Evolutionary conservation across 441 rosid genomes (phyloP).

Genomic region (Corymbia citriodora): DNA sequence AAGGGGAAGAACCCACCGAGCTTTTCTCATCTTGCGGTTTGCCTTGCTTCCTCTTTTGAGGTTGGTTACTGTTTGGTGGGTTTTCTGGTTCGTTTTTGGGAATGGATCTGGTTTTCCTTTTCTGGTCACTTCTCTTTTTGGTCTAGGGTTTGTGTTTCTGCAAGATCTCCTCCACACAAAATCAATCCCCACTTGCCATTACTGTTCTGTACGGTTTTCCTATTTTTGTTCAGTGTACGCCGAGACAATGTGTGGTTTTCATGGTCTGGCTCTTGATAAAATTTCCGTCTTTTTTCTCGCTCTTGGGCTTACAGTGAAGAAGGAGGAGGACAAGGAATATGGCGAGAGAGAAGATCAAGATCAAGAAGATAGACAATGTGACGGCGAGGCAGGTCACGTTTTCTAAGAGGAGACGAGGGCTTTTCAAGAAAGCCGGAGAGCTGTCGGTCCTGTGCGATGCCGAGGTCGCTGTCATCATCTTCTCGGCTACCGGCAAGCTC

Average conservation of each 20-base stretch:
- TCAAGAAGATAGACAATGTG: constrained; percentile 77
- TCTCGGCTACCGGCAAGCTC: constrained; percentile 63
- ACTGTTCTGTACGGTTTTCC: background rate
- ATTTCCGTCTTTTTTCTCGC: background rate
- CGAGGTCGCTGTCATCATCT: constrained; percentile 59
- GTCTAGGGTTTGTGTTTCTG: background rate
- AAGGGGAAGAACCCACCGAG: background rate
- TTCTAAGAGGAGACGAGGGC: constrained; percentile 75
- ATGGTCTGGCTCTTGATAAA: background rate
- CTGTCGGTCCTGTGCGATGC: constrained; percentile 73
- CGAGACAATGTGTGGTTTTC: background rate
- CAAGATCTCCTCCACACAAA: background rate
- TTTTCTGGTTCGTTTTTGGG: constrained; percentile 13
- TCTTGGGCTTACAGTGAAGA: background rate
- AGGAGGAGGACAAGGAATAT: constrained; percentile 12
- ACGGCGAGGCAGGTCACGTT: constrained; percentile 88
- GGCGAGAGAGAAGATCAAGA: constrained; percentile 93
- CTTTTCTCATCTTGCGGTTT: background rate
- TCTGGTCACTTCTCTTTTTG: constrained; percentile 22
- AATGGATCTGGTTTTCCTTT: constrained; percentile 17
- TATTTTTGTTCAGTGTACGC: background rate
- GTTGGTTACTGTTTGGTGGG: background rate
- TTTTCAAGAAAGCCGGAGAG: constrained; percentile 80
- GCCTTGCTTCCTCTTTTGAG: background rate
- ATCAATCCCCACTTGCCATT: background rate